Conservation (phyloP, 768 basidiomycete genomes). For the Astraeus odoratus region DNA sequence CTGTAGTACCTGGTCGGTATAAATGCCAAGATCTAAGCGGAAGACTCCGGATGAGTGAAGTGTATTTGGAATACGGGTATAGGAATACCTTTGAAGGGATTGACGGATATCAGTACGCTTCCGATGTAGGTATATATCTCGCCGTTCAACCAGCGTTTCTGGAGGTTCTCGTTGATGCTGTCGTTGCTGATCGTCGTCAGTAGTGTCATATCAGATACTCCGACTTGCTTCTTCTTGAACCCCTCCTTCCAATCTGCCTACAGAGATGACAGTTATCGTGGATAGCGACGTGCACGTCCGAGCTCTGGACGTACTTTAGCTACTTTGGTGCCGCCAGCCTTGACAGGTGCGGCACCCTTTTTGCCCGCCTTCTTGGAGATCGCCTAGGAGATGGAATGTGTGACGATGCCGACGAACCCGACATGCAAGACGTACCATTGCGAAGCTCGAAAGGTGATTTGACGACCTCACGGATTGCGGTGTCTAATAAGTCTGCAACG, state of each 20-base stretch:
- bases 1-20: conserved; percentile 81
- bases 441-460: conserved; percentile 5
- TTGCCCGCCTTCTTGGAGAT: conserved; percentile 88
- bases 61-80: neutral
- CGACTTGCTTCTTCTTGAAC: conserved; percentile 99
- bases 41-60: conserved; percentile 6
- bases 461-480: too few relatives aligned
- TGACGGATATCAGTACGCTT: conserved; percentile 97
- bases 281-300: neutral
- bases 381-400: conserved; percentile 41
- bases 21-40: conserved; percentile 85
- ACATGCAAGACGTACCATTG: conserved; percentile 16
- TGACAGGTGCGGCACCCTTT: conserved; percentile 57
- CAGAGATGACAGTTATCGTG: conserved; percentile 7
- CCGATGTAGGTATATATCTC: conserved; percentile 99
- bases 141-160: conserved; percentile 90
- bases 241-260: conserved; percentile 99
- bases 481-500: too few relatives aligned
- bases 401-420: neutral
- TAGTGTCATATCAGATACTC: conserved; percentile 98
- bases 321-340: conserved; percentile 55
- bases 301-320: conserved; percentile 54
- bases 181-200: conserved; percentile 96
- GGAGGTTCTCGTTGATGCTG: conserved; percentile 93
- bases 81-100: conserved; percentile 82